A percentile compares a stretch with the other conserved stretches of the same genome.
Conservation (phyloP, 1,284 basidiomycete species). For the Ganoderma lingzhi region DNA sequence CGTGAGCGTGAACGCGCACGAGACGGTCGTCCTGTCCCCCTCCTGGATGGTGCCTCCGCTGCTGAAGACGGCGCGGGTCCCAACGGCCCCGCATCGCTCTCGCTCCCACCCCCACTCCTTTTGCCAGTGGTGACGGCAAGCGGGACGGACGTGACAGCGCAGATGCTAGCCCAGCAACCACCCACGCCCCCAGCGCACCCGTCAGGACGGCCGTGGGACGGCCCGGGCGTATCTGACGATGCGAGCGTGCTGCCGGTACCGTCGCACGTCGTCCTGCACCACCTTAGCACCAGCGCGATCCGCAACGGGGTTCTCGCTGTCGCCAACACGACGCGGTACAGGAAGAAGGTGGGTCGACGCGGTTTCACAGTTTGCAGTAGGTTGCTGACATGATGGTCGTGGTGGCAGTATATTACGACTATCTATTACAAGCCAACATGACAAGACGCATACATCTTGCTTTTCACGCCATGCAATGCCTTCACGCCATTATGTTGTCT, state of each 20-base stretch:
- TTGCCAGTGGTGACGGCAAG: slow-evolving; percentile 53
- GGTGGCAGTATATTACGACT: slow-evolving; percentile 66
- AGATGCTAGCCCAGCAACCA: slow-evolving; percentile 29
- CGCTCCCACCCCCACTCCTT: slow-evolving; percentile 31
- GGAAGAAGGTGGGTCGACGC: slow-evolving; percentile 77
- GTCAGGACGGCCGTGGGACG: slow-evolving; percentile 41
- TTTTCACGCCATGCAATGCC: neutral
- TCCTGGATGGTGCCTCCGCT: slow-evolving; percentile 34
- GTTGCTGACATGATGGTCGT: slow-evolving; percentile 22
- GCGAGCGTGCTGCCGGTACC: slow-evolving; percentile 94
- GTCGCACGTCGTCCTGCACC: slow-evolving; percentile 94
- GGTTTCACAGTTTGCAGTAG: neutral
- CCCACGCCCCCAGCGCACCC: slow-evolving; percentile 26
- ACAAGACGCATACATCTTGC: slow-evolving; percentile 22
- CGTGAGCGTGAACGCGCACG: slow-evolving; percentile 33
- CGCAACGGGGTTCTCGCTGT: slow-evolving; percentile 94
- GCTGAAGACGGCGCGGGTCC: slow-evolving; percentile 23
- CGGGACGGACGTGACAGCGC: slow-evolving; percentile 48
- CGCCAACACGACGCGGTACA: slow-evolving; percentile 92
- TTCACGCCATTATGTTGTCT: neutral
- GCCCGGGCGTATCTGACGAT: slow-evolving; percentile 78
- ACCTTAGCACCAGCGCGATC: slow-evolving; percentile 96
- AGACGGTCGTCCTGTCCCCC: slow-evolving; percentile 35
- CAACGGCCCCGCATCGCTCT: slow-evolving; percentile 16
- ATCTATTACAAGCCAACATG: slow-evolving; percentile 71